Base-by-base conservation (phyloP, 1,284 basidiomycete genomes). In the Rhodotorula mucilaginosa region DNA sequence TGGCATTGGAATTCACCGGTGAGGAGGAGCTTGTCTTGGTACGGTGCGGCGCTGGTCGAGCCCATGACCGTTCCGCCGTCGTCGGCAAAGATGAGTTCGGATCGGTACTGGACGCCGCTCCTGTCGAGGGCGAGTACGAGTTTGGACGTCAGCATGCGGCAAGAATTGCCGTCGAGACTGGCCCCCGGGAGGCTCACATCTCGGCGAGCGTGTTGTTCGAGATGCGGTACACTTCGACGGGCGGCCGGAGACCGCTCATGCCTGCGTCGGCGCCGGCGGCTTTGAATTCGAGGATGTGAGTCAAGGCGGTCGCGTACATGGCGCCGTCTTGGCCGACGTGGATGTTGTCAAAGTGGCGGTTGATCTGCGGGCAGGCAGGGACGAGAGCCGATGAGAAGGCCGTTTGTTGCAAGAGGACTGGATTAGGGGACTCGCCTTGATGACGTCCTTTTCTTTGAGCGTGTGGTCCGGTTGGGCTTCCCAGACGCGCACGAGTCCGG, bases 261-360 rank as follows among this genome's bases (percentile, higher is more conserved):
- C 73, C 73, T n/a, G 61, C 73, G 2, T 60, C 65, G 51, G 68
- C 64, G 29, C 58, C 67, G 5, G 65, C 62, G 4, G 56, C 66
- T 51, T 62, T 58, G 47, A 72, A 68, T 7, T 59, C 60, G 31
- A 78, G 58, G 19, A 70, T 65, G 18, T 73, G 69, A 19, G 72
- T 65, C 16, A 76, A 57, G 26, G 71, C 58, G 21, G 73, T 70
- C 2, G 61, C 65, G 58, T 64, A 74, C 61, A 78, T 69, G 5
- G 63, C 58, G 34, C 75, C 76, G 26, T 70, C 64, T 34, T 59
- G 58, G 49, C 64, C 62, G 52, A 75, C 72, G 56, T 74, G 69
- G 48, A 78, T 65, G 63, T 78, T 78, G 67, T 78, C 77, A 39
- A 76, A 61, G 15, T 71, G 75, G 13, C 62, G 54, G 18, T 59